phyloP scores from a whole-genome alignment of 495 filamentous ascomycete genomes.

The Lophiostoma macrostomum region DNA sequence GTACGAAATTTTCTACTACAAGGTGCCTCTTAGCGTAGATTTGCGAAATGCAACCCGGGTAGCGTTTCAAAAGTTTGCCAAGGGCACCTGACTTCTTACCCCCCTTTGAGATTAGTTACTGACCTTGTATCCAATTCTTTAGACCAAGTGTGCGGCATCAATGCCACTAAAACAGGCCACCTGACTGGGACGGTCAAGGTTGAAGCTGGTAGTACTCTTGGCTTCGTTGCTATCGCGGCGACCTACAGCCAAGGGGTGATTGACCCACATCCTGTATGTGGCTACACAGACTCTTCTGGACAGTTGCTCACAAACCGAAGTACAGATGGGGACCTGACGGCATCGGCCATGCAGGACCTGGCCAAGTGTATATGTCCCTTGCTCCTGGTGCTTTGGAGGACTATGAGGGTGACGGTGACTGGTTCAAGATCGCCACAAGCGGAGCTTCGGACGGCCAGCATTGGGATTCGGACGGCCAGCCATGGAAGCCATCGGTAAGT shows the following conservation, averaged over 20 bases:
- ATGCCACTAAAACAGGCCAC: conserved; percentile 1
- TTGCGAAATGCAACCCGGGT: no score
- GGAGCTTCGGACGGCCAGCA: neutral
- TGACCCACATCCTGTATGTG: no score
- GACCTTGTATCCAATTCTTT: no score
- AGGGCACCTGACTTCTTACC: no score
- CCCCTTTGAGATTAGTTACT: no score
- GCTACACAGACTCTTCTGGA: neutral
- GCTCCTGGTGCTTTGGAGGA: conserved; percentile 8
- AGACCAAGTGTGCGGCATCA: conserved; percentile 8
- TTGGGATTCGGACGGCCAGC: neutral
- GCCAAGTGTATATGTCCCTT: conserved; percentile 9
- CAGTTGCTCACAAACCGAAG: neutral
- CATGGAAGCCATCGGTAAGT: neutral
- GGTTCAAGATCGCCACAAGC: conserved; percentile 13
- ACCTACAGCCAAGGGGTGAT: neutral
- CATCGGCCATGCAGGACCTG: conserved; percentile 11
- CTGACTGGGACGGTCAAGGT: neutral
- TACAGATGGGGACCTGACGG: neutral
- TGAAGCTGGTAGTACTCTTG: conserved; percentile 2
- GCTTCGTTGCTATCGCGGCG: neutral
- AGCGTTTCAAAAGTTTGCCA: no score
- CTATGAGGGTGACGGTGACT: conserved; percentile 13
- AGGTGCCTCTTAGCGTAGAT: no score
- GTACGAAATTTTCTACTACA: no score